These are phyloP conservation scores for Misopates orontium DNA, from an alignment of 257 asterid species.

Conservation along the genomic window DNA sequence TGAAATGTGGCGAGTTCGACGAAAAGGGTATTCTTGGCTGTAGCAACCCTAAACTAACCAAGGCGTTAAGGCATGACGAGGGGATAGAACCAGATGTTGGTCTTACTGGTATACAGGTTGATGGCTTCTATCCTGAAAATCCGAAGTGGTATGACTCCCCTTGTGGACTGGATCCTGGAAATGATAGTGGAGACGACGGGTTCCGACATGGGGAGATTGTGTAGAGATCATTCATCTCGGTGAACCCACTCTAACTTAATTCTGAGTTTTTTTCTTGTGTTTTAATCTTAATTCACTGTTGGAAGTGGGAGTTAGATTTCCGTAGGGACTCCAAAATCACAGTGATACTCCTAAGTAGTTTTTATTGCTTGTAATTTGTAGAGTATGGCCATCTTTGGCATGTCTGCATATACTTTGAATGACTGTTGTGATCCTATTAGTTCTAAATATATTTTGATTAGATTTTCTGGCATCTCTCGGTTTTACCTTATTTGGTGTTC, in stretches of 20 bases:
- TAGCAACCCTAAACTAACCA: slow-evolving; percentile 45
- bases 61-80: slow-evolving; percentile 56
- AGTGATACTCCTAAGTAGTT: slow-evolving; percentile 32
- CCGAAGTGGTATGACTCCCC: slow-evolving; percentile 98
- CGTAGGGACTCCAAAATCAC: slow-evolving; percentile 32
- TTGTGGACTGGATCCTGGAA: slow-evolving; percentile 71
- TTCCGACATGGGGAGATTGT: slow-evolving; percentile 76
- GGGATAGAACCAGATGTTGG: slow-evolving; percentile 75
- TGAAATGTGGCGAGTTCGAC: slow-evolving; percentile 73
- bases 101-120: slow-evolving; percentile 76
- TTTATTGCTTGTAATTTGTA: slow-evolving; percentile 45
- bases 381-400: slow-evolving; percentile 41
- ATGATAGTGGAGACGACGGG: slow-evolving; percentile 76
- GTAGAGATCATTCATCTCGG: slow-evolving; percentile 55
- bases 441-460: slow-evolving; percentile 26
- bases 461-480: slow-evolving; percentile 10
- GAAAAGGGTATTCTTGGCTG: slow-evolving; percentile 71
- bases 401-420: slow-evolving; percentile 40
- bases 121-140: slow-evolving; percentile 80
- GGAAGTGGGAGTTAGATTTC: slow-evolving; percentile 50
- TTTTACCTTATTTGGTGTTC: slow-evolving; percentile 18
- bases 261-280: slow-evolving; percentile 32
- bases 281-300: slow-evolving; percentile 33
- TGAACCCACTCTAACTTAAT: slow-evolving; percentile 60
- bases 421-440: slow-evolving; percentile 27